Base-by-base conservation (phyloP, 805 yeast genomes). In the Sporopachydermia lactativora region DNA sequence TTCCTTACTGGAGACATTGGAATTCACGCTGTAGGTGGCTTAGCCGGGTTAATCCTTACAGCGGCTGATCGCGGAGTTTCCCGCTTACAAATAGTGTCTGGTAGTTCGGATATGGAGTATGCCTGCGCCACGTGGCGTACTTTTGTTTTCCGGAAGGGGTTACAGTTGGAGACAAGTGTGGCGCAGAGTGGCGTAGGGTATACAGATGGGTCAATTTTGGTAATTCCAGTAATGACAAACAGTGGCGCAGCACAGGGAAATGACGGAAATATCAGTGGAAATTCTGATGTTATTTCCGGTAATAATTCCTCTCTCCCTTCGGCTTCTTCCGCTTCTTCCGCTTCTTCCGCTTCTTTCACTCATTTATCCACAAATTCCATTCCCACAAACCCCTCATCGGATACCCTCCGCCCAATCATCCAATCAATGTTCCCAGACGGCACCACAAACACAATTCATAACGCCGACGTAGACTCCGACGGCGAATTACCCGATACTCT, bases 11-110 rank as follows among this genome's bases (percentile, higher is more conserved):
- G 98, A 2, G 63, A 62, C n/a, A 45, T 82, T 6, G 58, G 70
- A 41, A 89, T 96, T 96, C 56, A 69, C 4, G 68, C 78, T n/a
- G 61, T 85, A 2, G 84, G 94, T n/a, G 98, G 98, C 0, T 58
- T 89, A 4, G 96, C 97, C 0, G 98, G 98, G 0, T 61, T 84
- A 50, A 72, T 89, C 39, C 61, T 89, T 39, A 84, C 96, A 0
- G 65, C 81, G 11, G 76, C 83, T 42, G 96, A 85, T 49, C 81
- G 84, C 49, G 86, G 85, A 2, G 66, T 70, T 45, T 68, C 70
- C 38, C 65, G 65, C 4, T 54, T 82, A 34, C 67, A 66, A n/a
- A 60, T 84, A 1, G 68, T 60, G 49, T 71, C 75, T 39, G 72
- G 77, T n/a, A 62, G 59, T 37, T 53, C 62, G 2, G 52, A 73